Evolutionary conservation across 2,329 filamentous ascomycete species (phyloP), one percentile per base, ranked within the genome.

Genomic region (Talaromyces verruculosus): DNA sequence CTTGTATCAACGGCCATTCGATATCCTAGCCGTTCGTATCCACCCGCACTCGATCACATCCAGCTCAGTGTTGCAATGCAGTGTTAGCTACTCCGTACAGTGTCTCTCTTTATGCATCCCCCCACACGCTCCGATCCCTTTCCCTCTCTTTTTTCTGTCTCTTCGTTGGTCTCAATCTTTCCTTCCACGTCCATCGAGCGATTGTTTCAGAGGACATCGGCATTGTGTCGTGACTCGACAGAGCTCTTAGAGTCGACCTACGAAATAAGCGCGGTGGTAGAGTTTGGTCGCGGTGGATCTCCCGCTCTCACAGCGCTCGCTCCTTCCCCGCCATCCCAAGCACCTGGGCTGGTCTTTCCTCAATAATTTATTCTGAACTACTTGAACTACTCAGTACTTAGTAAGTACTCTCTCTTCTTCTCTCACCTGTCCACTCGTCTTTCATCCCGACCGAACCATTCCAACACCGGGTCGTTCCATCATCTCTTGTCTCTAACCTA

Each of bases 201-300:
- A 33, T 51, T 51, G 47, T 51, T 51, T 51, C 25, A 51, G 19
- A 47, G 5, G 19, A 6, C 11, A 13, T 15, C 45, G 45, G 15
- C 15, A n/a, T 33, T 22, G 6, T 22, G 33, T 58, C n/a, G 10
- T 47, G 45, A 49, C 3, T 49, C 45, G 22, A 28, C 11, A 49
- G 5, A 28, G 25, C 25, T 25, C 25, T 25, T 25, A 25, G 25
- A 25, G 25, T 25, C 2, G 25, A 25, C 25, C 25, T n/a, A n/a
- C n/a, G n/a, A 39, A 35, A 30, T 59, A 25, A 19, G 39, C 19
- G 57, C 49, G 49, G 49, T 5, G 57, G 30, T 33, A 60, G 57
- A 60, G 57, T 60, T 60, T 60, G 57, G 57, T 37, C n/a, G 60
- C 11, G 61, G 65, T 63, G 65, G 65, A 66, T 66, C 65, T 66